These are phyloP conservation scores for Verbena officinalis DNA, from an alignment of 257 asterid genomes.

Conservation along the genomic window DNA sequence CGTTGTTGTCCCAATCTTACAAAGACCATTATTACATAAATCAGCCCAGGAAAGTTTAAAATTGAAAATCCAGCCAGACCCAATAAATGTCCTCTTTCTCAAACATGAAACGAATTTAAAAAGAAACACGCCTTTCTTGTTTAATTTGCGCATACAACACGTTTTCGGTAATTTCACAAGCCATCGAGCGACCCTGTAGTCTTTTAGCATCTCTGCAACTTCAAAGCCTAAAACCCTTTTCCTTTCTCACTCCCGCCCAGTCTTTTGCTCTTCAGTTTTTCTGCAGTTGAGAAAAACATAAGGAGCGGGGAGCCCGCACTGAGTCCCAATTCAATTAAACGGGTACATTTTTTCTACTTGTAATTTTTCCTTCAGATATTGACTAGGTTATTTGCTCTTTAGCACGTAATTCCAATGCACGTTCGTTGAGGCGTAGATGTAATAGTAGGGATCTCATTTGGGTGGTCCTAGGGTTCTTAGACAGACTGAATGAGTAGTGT, in stretches of 20 bases:
- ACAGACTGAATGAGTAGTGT: not conserved
- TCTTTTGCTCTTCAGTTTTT: not conserved
- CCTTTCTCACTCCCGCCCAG: conserved; percentile 24
- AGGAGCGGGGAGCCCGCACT: conserved; percentile 8
- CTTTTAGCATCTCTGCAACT: not conserved
- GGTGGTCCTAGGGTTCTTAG: not conserved
- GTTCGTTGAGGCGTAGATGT: not conserved
- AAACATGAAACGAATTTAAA: too few species aligned
- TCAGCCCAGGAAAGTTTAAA: too few species aligned
- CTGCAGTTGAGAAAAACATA: not conserved
- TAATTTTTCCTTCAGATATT: not conserved
- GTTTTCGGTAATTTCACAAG: too few species aligned
- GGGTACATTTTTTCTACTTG: conserved; percentile 11
- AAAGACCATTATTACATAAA: too few species aligned
- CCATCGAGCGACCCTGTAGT: too few species aligned
- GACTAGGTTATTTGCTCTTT: not conserved
- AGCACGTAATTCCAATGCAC: not conserved
- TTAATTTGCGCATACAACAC: too few species aligned
- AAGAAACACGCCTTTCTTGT: too few species aligned
- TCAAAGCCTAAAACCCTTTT: conserved; percentile 34
- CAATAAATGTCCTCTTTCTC: too few species aligned
- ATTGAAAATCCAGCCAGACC: too few species aligned
- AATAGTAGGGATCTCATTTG: conserved; percentile 3
- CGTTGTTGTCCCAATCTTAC: too few species aligned
- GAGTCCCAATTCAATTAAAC: conserved; percentile 3